A percentile compares a stretch with the other conserved stretches of the same genome.
These are phyloP conservation scores for Neonectria coccinea DNA, from an alignment of 2,329 filamentous ascomycete species.

Conservation along the genomic window DNA sequence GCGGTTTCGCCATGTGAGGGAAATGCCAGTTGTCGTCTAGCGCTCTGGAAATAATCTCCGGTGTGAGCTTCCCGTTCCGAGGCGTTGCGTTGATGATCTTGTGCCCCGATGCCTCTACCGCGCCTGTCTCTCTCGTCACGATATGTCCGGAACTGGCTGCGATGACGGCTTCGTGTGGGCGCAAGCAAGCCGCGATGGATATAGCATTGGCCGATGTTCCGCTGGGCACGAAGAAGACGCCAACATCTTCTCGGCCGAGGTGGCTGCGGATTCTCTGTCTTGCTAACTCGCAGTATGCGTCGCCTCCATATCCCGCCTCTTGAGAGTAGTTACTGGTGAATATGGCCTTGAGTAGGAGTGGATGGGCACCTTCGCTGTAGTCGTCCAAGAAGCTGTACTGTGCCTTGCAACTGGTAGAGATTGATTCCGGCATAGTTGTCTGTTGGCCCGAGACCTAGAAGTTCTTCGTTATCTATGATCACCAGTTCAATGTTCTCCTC, in stretches of 20 bases:
- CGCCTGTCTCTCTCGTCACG: slow-evolving; percentile 61
- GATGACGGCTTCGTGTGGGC: slow-evolving; percentile 64
- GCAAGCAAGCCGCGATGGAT: slow-evolving; percentile 62
- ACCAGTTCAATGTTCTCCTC: not conserved
- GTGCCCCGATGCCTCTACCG: slow-evolving; percentile 63
- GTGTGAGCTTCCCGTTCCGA: slow-evolving; percentile 60
- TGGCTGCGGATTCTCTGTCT: slow-evolving; percentile 55
- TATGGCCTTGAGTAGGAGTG: slow-evolving; percentile 60
- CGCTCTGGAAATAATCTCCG: slow-evolving; percentile 54
- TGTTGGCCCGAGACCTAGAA: not conserved
- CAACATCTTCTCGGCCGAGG: slow-evolving; percentile 54
- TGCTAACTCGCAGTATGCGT: slow-evolving; percentile 57
- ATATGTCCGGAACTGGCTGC: slow-evolving; percentile 63
- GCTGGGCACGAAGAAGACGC: slow-evolving; percentile 64
- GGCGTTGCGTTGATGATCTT: slow-evolving; percentile 63
- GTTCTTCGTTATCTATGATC: not conserved
- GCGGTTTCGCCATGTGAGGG: slow-evolving; percentile 63
- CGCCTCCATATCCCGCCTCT: slow-evolving; percentile 60
- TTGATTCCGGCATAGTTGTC: slow-evolving; percentile 36
- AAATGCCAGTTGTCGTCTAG: slow-evolving; percentile 62
- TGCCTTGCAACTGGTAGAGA: slow-evolving; percentile 24
- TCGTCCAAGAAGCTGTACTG: slow-evolving; percentile 63
- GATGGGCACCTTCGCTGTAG: slow-evolving; percentile 65
- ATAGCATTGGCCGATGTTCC: slow-evolving; percentile 65
- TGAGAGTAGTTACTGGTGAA: slow-evolving; percentile 58